Evolutionary conservation across 148 eudicot species (phyloP), one percentile per base, ranked within the genome.

Genomic region (Salicornia ramosissima): DNA sequence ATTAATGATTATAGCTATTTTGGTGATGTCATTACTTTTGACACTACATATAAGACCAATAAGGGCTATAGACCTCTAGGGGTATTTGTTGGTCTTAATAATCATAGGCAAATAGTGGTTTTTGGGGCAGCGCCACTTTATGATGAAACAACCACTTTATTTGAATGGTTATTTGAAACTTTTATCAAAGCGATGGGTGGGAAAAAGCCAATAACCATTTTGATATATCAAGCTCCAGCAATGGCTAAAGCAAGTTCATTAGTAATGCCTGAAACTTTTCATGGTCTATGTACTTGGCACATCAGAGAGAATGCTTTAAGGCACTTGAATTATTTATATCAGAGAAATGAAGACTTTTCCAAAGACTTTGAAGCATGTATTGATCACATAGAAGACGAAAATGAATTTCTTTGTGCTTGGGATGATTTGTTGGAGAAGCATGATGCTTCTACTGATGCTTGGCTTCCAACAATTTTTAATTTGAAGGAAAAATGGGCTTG

Each of bases 141-240:
- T 70, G 85, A 82, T 73, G 78, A 76, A 40, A 76, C 81, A 21
- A n/a, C 49, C 43, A 64, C 55, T 28, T 64, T 77, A n/a, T 71
- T 78, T 64, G 33, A 39, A 66, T 81, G 82, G 82, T 69, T 78
- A 31, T 81, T 81, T 71, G 74, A 55, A n/a, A 81, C 79, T 9
- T 81, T 78, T 67, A n/a, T 72, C 10, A 71, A 55, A 55, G 70
- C 70, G 2, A 74, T 76, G 77, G 50, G 58, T 39, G 65, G 74
- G 45, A 73, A 73, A 53, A 61, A 73, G 54, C 85, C 85, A 56
- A 73, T 65, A 63, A 82, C 85, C 28, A 76, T 79, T 19, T 51
- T 79, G 22, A 79, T 74, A 12, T 71, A 67, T 26, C 71, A 77
- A 74, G 67, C 62, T 56, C 21, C 54, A 15, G 67, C 65, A 36